Conservation (phyloP, 2,329 filamentous ascomycete species). For the Penicillium sp. region DNA sequence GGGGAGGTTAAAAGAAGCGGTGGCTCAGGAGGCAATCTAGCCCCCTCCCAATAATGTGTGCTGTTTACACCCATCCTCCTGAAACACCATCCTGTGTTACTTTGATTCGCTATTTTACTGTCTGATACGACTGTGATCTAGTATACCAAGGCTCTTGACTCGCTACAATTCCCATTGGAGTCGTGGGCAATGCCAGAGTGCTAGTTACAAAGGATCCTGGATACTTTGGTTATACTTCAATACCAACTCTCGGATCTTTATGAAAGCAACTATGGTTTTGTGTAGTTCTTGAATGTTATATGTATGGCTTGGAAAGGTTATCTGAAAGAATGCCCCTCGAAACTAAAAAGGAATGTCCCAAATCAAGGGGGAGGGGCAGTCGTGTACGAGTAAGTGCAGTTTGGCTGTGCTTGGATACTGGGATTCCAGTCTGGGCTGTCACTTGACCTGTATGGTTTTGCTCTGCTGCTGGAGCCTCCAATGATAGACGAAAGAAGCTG, state of each 20-base stretch:
- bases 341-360: neutral
- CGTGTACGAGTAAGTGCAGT: neutral
- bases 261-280: no score
- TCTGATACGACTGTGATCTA: neutral
- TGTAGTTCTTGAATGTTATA: no score
- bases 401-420: neutral
- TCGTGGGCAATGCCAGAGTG: neutral
- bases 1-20: constrained; percentile 28
- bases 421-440: constrained; percentile 9
- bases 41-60: constrained; percentile 5
- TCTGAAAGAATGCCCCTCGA: neutral
- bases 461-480: neutral
- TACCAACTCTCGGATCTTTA: no score
- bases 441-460: neutral
- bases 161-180: neutral
- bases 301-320: neutral
- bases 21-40: constrained; percentile 29
- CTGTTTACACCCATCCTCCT: constrained; percentile 1
- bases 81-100: neutral
- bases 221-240: neutral
- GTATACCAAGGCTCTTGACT: neutral
- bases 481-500: neutral
- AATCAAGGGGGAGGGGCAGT: constrained; percentile 15
- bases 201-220: neutral
- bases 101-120: neutral